Base-by-base conservation (phyloP, 768 basidiomycete species). In the Serendipita indica region DNA sequence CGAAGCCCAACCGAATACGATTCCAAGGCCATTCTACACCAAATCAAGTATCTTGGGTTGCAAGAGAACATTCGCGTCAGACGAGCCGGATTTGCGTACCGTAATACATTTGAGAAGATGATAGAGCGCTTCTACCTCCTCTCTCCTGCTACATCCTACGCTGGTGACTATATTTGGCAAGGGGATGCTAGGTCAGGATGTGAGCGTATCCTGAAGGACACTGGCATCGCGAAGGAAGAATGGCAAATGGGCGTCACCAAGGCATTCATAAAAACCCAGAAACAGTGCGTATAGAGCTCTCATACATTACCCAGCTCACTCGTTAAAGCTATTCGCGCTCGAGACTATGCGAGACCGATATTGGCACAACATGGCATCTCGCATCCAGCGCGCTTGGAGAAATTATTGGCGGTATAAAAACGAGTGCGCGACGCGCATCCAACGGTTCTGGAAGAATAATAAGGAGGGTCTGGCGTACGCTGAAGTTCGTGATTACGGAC, bases 181-280 rank as follows among this genome's bases (percentile, higher is more conserved):
- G 91, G 93, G 3, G 89, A 93, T 65, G 66, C 91, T 12, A 84
- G 84, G 68, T 86, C 90, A 3, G 96, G 89, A 13, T 99, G 96
- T 68, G 82, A 90, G 69, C 81, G 82, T 64, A 98, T 99, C 61
- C 73, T 99, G 57, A 87, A 80, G 62, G 96, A 98, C 66, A 94
- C 92, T 12, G 94, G 96, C 27, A 98, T 99, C 65, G 80, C 89
- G 3, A 85, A 81, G 65, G 94, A 98, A 56, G 94, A 99, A 69
- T 99, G 96, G 96, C 96, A 99, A 70, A 96, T 98, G 93, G 96
- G 96, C 57, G 81, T 85, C 2, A 96, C 93, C 1, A 98, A 99
- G 67, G 94, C 94, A 0, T 99, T 99, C 70, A 98, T 99, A 72
- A 98, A 98, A 97, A 93, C 67, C 96, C 96, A 0, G 96, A 98